Evolutionary conservation across 179 eudicot genomes (phyloP).

Genomic region (Silene vulgaris): DNA sequence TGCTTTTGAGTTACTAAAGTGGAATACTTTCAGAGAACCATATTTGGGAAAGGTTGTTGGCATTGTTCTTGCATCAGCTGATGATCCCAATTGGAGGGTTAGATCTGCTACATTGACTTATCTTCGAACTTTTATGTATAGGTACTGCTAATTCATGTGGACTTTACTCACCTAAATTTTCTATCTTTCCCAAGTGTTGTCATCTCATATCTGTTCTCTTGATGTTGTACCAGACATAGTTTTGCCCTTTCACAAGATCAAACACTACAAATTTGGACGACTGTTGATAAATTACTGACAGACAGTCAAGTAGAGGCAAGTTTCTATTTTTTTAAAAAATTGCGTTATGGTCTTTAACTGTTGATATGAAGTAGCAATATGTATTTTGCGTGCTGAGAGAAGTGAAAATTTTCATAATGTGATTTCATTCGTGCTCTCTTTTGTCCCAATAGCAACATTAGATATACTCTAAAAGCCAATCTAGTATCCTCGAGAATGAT

Average conservation of each 20-base stretch:
- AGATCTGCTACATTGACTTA: constrained; percentile 93
- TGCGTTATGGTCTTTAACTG: background rate
- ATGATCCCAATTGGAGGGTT: constrained; percentile 94
- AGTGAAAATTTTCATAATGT: background rate
- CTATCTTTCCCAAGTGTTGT: background rate
- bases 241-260: constrained; percentile 61
- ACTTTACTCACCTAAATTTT: background rate
- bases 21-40: constrained; percentile 65
- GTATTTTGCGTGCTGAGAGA: background rate
- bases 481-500: background rate
- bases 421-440: background rate
- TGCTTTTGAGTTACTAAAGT: constrained; percentile 86
- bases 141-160: constrained; percentile 37
- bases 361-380: background rate
- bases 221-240: constrained; percentile 56
- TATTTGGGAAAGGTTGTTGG: constrained; percentile 73
- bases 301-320: constrained; percentile 95
- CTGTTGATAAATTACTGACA: constrained; percentile 69
- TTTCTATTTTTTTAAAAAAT: constrained; percentile 18
- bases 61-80: constrained; percentile 65
- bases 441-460: background rate
- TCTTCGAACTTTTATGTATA: constrained; percentile 85
- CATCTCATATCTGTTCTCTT: constrained; percentile 12
- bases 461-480: background rate
- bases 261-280: constrained; percentile 73